These are phyloP conservation scores for Fusarium torreyae DNA, from an alignment of 2,329 filamentous ascomycete genomes.

Conservation along the genomic window DNA sequence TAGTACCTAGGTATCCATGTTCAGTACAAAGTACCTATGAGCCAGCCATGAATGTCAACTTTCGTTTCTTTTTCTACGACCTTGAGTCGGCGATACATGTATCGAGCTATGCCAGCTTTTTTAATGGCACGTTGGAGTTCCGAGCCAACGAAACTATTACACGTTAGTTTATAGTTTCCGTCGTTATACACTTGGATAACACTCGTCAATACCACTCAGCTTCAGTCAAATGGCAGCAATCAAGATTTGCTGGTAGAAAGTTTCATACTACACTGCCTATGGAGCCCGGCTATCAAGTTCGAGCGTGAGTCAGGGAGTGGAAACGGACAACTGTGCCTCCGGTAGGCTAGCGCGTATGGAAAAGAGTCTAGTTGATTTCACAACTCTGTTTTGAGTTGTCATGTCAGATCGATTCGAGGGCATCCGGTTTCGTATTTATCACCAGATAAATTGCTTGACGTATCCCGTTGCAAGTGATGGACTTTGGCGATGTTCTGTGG, in stretches of 20 bases:
- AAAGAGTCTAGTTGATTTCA: neutral
- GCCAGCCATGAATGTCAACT: neutral
- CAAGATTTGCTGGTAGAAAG: slow-evolving; percentile 3
- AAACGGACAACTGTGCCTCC: slow-evolving; percentile 26
- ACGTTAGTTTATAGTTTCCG: too few relatives aligned
- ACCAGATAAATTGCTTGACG: slow-evolving; percentile 10
- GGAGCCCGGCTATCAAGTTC: slow-evolving; percentile 34
- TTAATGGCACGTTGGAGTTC: too few relatives aligned
- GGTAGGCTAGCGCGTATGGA: slow-evolving; percentile 9
- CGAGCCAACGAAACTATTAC: too few relatives aligned
- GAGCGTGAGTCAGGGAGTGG: slow-evolving; percentile 25
- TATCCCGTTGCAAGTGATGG: slow-evolving; percentile 9
- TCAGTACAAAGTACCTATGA: slow-evolving; percentile 5
- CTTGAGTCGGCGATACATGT: too few relatives aligned
- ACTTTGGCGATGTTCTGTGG: slow-evolving; percentile 24
- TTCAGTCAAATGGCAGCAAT: slow-evolving; percentile 22
- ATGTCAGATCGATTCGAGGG: slow-evolving; percentile 1
- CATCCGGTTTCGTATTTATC: slow-evolving; percentile 10
- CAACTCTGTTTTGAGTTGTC: slow-evolving; percentile 7
- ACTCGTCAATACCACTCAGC: neutral
- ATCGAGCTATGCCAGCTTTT: too few relatives aligned
- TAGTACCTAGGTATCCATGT: neutral
- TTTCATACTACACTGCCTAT: slow-evolving; percentile 31
- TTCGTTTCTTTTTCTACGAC: neutral
- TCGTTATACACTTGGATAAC: too few relatives aligned